A percentile compares a stretch with the other conserved stretches of the same genome.
phyloP scores from a whole-genome alignment of 2,329 filamentous ascomycete species.

The Alternaria dauci region DNA sequence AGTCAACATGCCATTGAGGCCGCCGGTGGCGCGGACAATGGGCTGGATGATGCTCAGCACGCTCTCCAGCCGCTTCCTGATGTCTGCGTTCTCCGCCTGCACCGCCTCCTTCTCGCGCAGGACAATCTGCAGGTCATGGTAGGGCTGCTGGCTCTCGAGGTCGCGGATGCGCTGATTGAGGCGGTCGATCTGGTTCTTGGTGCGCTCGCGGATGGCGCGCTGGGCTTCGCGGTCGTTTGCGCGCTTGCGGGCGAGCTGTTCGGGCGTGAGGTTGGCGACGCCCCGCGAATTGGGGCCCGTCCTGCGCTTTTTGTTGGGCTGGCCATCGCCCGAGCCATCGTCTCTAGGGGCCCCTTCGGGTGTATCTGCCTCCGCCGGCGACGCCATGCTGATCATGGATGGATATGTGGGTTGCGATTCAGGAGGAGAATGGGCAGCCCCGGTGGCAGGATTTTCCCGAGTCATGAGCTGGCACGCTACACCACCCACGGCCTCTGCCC shows the following conservation, averaged over 20 bases:
- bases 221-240: conserved; percentile 92
- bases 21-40: conserved; percentile 57
- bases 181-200: conserved; percentile 78
- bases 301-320: conserved; percentile 44
- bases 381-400: conserved; percentile 32
- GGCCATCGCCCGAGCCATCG: conserved; percentile 26
- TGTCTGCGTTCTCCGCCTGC: conserved; percentile 80
- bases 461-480: conserved; percentile 19
- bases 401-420: conserved; percentile 22
- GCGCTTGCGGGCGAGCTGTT: conserved; percentile 87
- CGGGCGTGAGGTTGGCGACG: conserved; percentile 85
- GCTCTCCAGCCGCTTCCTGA: conserved; percentile 72
- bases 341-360: conserved; percentile 27
- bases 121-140: conserved; percentile 81
- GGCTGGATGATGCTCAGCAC: conserved; percentile 72
- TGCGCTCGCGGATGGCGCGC: conserved; percentile 82
- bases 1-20: conserved; percentile 54
- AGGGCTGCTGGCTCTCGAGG: conserved; percentile 80
- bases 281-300: conserved; percentile 66
- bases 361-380: conserved; percentile 32
- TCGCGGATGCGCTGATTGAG: conserved; percentile 77
- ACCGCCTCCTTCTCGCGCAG: conserved; percentile 78
- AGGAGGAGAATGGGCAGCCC: background rate
- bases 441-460: conserved; percentile 7
- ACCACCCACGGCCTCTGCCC: background rate